Evolutionary conservation across 768 basidiomycete species (phyloP), one percentile per base, ranked within the genome.

Genomic region (Phlebiopsis gigantea): DNA sequence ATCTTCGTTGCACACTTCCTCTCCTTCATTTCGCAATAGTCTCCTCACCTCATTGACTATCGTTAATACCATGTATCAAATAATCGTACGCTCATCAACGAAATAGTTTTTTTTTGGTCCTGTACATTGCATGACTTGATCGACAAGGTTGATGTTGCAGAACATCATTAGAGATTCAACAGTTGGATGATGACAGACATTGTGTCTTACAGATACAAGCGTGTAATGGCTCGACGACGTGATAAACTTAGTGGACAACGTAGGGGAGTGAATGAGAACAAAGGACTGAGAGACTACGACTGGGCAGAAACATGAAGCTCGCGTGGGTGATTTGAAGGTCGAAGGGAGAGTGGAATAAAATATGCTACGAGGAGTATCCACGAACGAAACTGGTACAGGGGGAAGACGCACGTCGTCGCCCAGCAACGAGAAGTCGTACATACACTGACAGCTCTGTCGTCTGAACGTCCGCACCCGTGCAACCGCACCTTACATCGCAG

Each of bases 401-500:
- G 34, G 46, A 50, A 30, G n/a, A n/a, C n/a, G n/a, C n/a, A n/a
- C n/a, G n/a, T n/a, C n/a, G n/a, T n/a, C n/a, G n/a, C n/a, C n/a
- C n/a, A n/a, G n/a, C n/a, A n/a, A n/a, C n/a, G n/a, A n/a, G n/a
- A n/a, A n/a, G n/a, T n/a, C n/a, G n/a, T n/a, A n/a, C n/a, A n/a
- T n/a, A n/a, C n/a, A n/a, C n/a, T n/a, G n/a, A n/a, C n/a, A n/a
- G n/a, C n/a, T n/a, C n/a, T n/a, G n/a, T n/a, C n/a, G n/a, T n/a
- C n/a, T n/a, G n/a, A n/a, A n/a, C n/a, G n/a, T n/a, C n/a, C n/a
- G n/a, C n/a, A n/a, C n/a, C n/a, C n/a, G n/a, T n/a, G n/a, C n/a
- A n/a, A n/a, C n/a, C n/a, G n/a, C n/a, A n/a, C n/a, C 46, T 76
- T 65, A 79, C 71, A 78, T 70, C 59, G 77, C 77, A 58, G 76